Base-by-base conservation (phyloP, 164 flowering plant species). In the Liquidambar formosana region DNA sequence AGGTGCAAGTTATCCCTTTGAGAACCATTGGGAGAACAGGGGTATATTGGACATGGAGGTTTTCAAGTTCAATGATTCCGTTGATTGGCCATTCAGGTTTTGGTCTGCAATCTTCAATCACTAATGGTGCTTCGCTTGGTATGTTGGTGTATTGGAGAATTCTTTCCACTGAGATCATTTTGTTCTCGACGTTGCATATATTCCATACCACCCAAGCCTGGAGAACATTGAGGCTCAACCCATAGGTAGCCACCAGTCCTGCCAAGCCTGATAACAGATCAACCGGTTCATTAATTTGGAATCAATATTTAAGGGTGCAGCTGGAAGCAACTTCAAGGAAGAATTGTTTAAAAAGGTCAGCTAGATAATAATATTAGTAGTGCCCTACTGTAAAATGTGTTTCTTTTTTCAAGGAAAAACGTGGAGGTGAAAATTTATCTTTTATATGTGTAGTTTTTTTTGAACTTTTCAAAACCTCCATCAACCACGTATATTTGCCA, bases 191-290 rank as follows among this genome's bases (percentile, higher is more conserved):
- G n/a, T 90, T 90, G 83, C 95, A 88, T 2, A 87, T 62, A 74
- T 87, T 88, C 93, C 92, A 87, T 75, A 92, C 84, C 21, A 88
- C 89, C 92, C 92, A 86, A 45, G 92, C 94, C 54, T 90, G 97
- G 25, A 89, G 82, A 11, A 88, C 89, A 70, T 89, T 93, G 27
- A 92, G 66, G 76, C 81, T 90, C 77, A 92, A 67, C 26, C 97
- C 96, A 74, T 92, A 90, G 0, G 94, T 89, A 15, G 88, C 97
- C 57, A 78, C 87, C 26, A 92, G 66, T 66, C 97, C 97, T 27
- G 94, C 89, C 76, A 92, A 79, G 63, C 94, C 96, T 90, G 86
- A 48, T 60, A 63, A 41, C 49, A 43, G 38, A 69, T 28, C 12
- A 62, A 71, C 21, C 22, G 60, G 45, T 45, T 22, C 18, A 22